Percentiles rank a stretch among this genome's conserved stretches.
Conservation (phyloP, 2,329 filamentous ascomycete genomes). For the Ceratocystiopsis minuta region DNA sequence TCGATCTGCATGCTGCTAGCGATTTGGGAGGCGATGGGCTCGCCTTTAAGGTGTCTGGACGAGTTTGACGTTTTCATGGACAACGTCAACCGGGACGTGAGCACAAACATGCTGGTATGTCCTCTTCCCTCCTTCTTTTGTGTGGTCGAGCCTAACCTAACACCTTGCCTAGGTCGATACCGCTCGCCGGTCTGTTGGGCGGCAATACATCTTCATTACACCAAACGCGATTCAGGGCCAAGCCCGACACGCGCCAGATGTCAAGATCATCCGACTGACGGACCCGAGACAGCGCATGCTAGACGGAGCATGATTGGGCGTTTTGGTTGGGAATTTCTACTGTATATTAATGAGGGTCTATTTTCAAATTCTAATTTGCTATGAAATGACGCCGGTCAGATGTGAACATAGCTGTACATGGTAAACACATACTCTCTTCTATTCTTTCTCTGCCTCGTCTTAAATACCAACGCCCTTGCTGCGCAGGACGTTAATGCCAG, state of each 20-base stretch:
- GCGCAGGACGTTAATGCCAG: slow-evolving; percentile 63
- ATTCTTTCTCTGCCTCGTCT: slow-evolving; percentile 10
- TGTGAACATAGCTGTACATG: too few relatives aligned
- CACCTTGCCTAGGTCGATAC: slow-evolving; percentile 46
- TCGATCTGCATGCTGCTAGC: slow-evolving; percentile 85
- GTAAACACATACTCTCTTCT: too few relatives aligned
- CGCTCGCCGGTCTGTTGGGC: slow-evolving; percentile 68
- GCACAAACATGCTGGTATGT: slow-evolving; percentile 80
- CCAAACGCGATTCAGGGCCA: slow-evolving; percentile 62
- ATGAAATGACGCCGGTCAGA: too few relatives aligned
- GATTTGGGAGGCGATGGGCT: slow-evolving; percentile 97
- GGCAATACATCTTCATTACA: slow-evolving; percentile 92
- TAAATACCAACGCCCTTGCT: slow-evolving; percentile 76
- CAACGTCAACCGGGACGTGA: slow-evolving; percentile 81
- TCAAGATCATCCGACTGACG: slow-evolving; percentile 57
- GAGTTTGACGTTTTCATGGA: slow-evolving; percentile 99
- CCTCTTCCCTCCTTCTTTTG: not conserved
- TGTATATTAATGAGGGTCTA: too few relatives aligned
- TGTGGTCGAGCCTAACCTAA: slow-evolving; percentile 12
- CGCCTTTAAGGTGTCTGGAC: slow-evolving; percentile 82
- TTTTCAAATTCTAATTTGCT: too few relatives aligned
- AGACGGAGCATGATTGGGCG: not conserved
- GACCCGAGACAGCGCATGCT: slow-evolving; percentile 40
- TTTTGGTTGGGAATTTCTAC: too few relatives aligned
- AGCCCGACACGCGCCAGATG: slow-evolving; percentile 43